These are phyloP conservation scores for Cavenderia fasciculata DNA, from an alignment of 78 protist species.

Conservation along the genomic window DNA sequence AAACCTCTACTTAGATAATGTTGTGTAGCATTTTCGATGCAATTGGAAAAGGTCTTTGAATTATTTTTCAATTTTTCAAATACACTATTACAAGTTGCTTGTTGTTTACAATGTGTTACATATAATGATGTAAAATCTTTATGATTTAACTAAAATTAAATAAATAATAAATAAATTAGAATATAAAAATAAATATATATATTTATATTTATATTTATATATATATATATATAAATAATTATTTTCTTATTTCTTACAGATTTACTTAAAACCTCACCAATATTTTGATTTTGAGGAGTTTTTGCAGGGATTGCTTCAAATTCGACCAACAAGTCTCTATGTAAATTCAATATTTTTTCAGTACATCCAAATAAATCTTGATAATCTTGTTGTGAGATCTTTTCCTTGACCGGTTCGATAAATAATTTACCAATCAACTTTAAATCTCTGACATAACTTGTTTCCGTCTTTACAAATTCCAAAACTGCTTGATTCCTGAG, in stretches of 20 bases:
- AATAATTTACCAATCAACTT: constrained; percentile 60
- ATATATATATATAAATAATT: neutral
- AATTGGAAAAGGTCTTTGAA: constrained; percentile 23
- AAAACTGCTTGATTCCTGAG: constrained; percentile 50
- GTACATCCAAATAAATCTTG: constrained; percentile 60
- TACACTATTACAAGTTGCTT: constrained; percentile 22
- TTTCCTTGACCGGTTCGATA: constrained; percentile 44
- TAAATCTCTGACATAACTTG: constrained; percentile 68
- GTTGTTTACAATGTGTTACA: constrained; percentile 43
- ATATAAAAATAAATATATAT: neutral
- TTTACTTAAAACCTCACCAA: constrained; percentile 54
- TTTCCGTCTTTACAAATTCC: constrained; percentile 62
- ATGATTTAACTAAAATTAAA: constrained; percentile 26
- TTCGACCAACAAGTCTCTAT: constrained; percentile 31
- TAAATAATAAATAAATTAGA: neutral
- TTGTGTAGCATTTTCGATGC: constrained; percentile 34
- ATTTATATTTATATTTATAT: neutral
- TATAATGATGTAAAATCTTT: constrained; percentile 42
- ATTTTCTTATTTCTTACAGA: constrained; percentile 16
- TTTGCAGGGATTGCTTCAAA: constrained; percentile 33
- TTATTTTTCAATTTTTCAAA: constrained; percentile 35
- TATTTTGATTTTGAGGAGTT: constrained; percentile 35
- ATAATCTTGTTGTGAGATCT: constrained; percentile 17
- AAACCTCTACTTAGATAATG: constrained; percentile 36
- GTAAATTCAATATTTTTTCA: constrained; percentile 20